Evolutionary conservation across 805 yeast genomes (phyloP).

Genomic region (Metahyphopichia silvanorum): DNA sequence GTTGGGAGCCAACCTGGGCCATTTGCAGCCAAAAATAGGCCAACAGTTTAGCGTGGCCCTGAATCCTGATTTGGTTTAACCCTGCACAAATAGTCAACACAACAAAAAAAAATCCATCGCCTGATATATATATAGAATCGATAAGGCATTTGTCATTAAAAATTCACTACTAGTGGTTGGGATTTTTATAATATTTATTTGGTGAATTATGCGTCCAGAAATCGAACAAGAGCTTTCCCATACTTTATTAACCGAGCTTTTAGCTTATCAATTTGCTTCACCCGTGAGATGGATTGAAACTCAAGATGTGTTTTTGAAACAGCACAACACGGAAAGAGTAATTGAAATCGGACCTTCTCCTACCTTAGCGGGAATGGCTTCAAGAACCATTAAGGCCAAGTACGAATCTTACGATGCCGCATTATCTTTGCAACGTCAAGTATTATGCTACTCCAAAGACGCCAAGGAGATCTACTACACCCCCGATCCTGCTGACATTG

Average conservation of each 20-base stretch:
- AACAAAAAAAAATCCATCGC: too few relatives aligned
- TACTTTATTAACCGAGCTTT: constrained; percentile 85
- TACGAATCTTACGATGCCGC: constrained; percentile 99
- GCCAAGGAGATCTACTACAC: constrained; percentile 95
- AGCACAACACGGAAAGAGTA: constrained; percentile 92
- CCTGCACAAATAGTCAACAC: too few relatives aligned
- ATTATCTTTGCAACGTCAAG: constrained; percentile 87
- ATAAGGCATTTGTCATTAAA: too few relatives aligned
- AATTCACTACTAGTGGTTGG: too few relatives aligned
- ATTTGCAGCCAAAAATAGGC: too few relatives aligned
- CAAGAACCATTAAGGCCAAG: constrained; percentile 90
- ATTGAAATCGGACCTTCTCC: constrained; percentile 99
- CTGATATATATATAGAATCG: too few relatives aligned
- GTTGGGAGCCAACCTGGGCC: too few relatives aligned
- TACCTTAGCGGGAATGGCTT: constrained; percentile 97
- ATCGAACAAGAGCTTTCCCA: constrained; percentile 97
- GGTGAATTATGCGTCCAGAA: constrained; percentile 76
- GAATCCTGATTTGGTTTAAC: too few relatives aligned
- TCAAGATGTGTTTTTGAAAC: constrained; percentile 94
- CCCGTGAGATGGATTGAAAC: constrained; percentile 99
- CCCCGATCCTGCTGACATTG: constrained; percentile 65
- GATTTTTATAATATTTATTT: too few relatives aligned
- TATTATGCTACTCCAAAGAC: constrained; percentile 92
- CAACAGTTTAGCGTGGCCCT: too few relatives aligned
- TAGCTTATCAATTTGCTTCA: constrained; percentile 98